These are phyloP conservation scores for Conticribra guillardii DNA, from an alignment of 108 stramenopile species.

Conservation along the genomic window DNA sequence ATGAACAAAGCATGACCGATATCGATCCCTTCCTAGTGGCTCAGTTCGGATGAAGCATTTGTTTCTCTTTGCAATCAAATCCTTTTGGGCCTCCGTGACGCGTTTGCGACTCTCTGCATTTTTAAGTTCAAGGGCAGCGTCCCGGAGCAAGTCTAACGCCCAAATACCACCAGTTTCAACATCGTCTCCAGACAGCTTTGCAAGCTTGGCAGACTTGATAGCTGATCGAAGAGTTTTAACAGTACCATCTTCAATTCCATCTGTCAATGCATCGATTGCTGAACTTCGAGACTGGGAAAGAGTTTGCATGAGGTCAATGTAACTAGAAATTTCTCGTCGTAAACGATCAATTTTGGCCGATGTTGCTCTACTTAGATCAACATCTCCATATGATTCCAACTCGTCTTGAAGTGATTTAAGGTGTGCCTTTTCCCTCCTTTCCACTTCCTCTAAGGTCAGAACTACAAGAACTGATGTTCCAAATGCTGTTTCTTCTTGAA, in stretches of 20 bases:
- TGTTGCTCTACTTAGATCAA: constrained; percentile 54
- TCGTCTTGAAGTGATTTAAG: constrained; percentile 66
- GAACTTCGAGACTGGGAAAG: constrained; percentile 55
- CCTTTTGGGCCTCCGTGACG: constrained; percentile 85
- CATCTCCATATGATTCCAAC: constrained; percentile 60
- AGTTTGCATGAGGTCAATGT: constrained; percentile 42
- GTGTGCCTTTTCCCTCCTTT: constrained; percentile 60
- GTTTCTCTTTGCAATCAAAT: constrained; percentile 80
- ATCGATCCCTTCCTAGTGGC: constrained; percentile 75
- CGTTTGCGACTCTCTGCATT: constrained; percentile 78
- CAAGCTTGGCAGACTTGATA: constrained; percentile 75
- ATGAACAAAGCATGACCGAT: constrained; percentile 71
- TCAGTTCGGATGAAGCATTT: constrained; percentile 86
- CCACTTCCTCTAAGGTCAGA: constrained; percentile 75
- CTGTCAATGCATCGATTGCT: constrained; percentile 70
- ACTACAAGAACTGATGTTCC: constrained; percentile 68
- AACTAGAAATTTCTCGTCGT: constrained; percentile 62
- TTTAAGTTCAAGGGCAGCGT: constrained; percentile 83
- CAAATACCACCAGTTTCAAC: constrained; percentile 78
- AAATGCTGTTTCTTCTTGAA: constrained; percentile 85
- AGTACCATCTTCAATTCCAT: constrained; percentile 90
- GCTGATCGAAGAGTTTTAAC: constrained; percentile 78
- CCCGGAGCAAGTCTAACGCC: constrained; percentile 79
- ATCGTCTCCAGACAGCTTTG: constrained; percentile 72
- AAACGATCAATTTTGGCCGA: constrained; percentile 70